phyloP scores from a whole-genome alignment of 108 stramenopile genomes.

The Cyclotella sp. region DNA sequence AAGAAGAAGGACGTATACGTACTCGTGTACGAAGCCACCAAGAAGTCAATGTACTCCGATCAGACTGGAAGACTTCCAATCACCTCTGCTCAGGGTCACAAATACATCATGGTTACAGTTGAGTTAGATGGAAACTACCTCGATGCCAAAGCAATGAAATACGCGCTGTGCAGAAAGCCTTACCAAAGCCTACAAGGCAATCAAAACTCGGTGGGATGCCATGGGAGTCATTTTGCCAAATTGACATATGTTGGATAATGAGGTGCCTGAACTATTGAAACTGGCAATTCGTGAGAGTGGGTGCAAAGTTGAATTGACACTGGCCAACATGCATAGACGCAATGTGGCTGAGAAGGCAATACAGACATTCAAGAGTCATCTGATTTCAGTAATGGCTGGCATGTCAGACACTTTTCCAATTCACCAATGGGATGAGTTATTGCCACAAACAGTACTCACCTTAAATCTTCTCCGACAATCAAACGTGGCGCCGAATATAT shows the following conservation, averaged over 20 bases:
- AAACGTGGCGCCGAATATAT: conserved; percentile 37
- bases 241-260: not conserved
- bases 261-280: not conserved
- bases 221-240: not conserved
- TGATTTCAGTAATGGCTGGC: conserved; percentile 13
- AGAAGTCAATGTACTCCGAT: conserved; percentile 12
- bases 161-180: not conserved
- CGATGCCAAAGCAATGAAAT: conserved; percentile 20
- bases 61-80: conserved; percentile 11
- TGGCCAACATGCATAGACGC: conserved; percentile 45
- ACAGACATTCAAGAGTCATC: conserved; percentile 51
- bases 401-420: conserved; percentile 5
- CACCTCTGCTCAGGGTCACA: conserved; percentile 7
- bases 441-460: conserved; percentile 49
- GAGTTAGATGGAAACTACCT: no score
- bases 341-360: conserved; percentile 64
- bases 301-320: conserved; percentile 33
- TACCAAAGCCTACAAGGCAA: conserved; percentile 5
- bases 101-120: not conserved
- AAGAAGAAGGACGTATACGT: conserved; percentile 1
- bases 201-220: not conserved
- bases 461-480: conserved; percentile 46
- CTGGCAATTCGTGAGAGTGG: not conserved
- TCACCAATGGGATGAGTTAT: conserved; percentile 35
- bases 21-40: not conserved